Base-by-base conservation (phyloP, 2,329 filamentous ascomycete species). In the Venturia nashicola region DNA sequence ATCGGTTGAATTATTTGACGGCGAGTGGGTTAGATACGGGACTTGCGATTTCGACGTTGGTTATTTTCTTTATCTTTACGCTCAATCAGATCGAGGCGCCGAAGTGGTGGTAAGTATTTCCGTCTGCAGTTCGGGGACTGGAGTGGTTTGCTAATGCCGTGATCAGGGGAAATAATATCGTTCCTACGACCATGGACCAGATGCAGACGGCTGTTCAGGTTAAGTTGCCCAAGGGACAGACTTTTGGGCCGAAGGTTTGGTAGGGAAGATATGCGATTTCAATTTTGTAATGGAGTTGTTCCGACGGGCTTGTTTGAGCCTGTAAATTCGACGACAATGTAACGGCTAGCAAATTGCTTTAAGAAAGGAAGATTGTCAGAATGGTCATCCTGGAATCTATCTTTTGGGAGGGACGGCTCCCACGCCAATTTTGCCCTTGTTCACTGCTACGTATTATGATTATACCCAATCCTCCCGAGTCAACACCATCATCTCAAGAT, bases 41-140 rank as follows among this genome's bases (percentile, higher is more conserved):
- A 6, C 48, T 71, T 42, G 69, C 70, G 20, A 65, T 72, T 39
- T 66, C 65, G 42, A 70, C 69, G 11, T 59, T 72, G 42, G 65
- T 68, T 3, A 70, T 72, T 32, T 72, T 72, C 66, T 71, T 71
- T 54, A 65, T 68, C 42, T 66, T 71, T 59, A 68, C 69, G 48
- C 61, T 70, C 46, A 68, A 68, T 65, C 65, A 66, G 63, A 68
- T 69, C 39, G 64, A 65, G 44, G 63, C 68, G 65, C 69, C 69
- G 43, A 66, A 67, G 62, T 71, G 69, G 69, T 71, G 69, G 69
- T 71, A n/a, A 70, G 62, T 64, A 27, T 44, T 44, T 42, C 12
- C 5, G 5, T 46, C 34, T 44, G 6, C 6, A 7, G 1, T 11
- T 7, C 5, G 11, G 11, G 36, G 11, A 39, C 6, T 39, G 6